Base-by-base conservation (phyloP, 345 rosid species). In the Cochlearia excelsa region DNA sequence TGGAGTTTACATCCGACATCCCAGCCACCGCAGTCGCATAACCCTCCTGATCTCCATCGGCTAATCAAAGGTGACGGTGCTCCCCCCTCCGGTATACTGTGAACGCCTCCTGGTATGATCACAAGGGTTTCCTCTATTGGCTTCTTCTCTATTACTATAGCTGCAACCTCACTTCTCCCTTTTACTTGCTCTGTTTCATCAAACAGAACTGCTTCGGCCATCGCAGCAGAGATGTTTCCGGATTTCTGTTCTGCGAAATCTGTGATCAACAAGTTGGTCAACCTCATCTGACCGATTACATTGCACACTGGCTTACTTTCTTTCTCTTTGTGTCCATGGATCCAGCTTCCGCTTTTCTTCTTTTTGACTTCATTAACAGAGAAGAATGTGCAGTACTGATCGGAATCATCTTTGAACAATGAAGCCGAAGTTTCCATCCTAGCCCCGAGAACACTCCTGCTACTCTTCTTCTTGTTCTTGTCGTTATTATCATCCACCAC, bases 1-100 rank as follows among this genome's bases (percentile, higher is more conserved):
- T 72, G 74, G 26, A 87, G 70, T 58, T 78, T 75, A 75, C 99
- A 93, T 42, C 95, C 99, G 9, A 85, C 77, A 76, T 93, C 99
- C 99, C 99, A 93, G 33, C 99, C 99, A 54, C 99, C 99, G 44
- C 97, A 93, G 63, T 93, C 97, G 39, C 99, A 93, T 45, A 74
- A 66, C 48, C 99, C 99, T 65, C 86, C 82, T 0, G 84, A 62
- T 71, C 66, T 85, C 99, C 99, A 93, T 55, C 95, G 54, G 31
- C 82, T 75, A 59, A 89, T 79, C 79, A 93, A 67, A 28, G 97
- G 82, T 29, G 95, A 78, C 47, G 91, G 97, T 26, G 45, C 75
- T 56, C 89, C 97, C 69, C 77, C 70, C 69, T 68, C 70, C 38
- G 97, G 94, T 53, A 82, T 54, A 68, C 95, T 68, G 65, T 93